phyloP scores from a whole-genome alignment of 805 yeast genomes.

The Lipomyces orientalis region DNA sequence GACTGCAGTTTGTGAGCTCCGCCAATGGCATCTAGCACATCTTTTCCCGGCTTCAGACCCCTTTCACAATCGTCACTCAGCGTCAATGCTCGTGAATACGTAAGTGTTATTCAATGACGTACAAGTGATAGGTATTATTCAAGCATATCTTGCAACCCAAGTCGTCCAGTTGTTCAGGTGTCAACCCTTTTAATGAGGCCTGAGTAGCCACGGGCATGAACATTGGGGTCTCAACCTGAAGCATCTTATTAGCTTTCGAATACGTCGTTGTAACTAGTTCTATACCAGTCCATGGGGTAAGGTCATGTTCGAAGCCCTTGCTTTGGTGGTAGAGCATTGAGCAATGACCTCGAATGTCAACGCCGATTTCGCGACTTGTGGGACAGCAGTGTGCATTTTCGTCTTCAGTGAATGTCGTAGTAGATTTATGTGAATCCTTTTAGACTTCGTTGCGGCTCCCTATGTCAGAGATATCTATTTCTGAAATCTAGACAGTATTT shows the following conservation, averaged over 20 bases:
- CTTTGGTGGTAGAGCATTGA: conserved; percentile 51
- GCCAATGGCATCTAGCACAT: conserved; percentile 50
- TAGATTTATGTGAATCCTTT: neutral
- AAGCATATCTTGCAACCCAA: conserved; percentile 52
- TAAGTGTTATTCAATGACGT: conserved; percentile 6
- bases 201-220: conserved; percentile 58
- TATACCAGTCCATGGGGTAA: conserved; percentile 51
- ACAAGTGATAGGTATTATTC: conserved; percentile 53
- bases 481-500: too few species aligned
- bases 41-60: conserved; percentile 53
- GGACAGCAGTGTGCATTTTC: conserved; percentile 15
- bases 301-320: conserved; percentile 51
- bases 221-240: conserved; percentile 51
- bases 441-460: neutral
- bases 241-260: neutral
- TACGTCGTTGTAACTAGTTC: neutral
- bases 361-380: conserved; percentile 39
- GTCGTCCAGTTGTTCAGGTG: conserved; percentile 50
- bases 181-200: conserved; percentile 53
- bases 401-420: neutral
- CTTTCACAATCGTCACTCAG: conserved; percentile 17
- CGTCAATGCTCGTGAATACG: neutral
- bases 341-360: conserved; percentile 50
- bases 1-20: conserved; percentile 53
- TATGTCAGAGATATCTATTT: too few species aligned